Conservation (phyloP, 495 filamentous ascomycete genomes). For the Baudoinia panamericana region DNA sequence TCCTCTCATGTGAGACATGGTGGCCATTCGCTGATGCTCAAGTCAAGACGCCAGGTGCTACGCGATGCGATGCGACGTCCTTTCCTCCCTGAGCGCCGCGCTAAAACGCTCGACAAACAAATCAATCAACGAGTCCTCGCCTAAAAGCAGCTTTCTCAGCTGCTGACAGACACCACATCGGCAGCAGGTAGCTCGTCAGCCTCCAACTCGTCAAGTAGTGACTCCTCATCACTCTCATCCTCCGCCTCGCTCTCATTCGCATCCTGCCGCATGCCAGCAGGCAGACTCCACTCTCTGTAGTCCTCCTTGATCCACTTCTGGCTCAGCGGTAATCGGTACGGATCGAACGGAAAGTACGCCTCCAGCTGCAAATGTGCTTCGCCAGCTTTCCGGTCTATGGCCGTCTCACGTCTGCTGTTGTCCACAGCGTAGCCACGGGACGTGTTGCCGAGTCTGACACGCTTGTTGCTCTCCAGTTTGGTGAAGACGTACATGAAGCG, state of each 20-base stretch:
- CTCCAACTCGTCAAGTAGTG: slow-evolving; percentile 36
- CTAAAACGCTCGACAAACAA: neutral
- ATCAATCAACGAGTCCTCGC: neutral
- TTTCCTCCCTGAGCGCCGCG: slow-evolving; percentile 10
- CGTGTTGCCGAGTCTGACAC: slow-evolving; percentile 50
- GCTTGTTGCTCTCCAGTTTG: slow-evolving; percentile 84
- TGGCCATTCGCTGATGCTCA: too few species aligned
- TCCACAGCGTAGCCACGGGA: slow-evolving; percentile 26
- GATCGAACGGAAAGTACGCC: slow-evolving; percentile 94
- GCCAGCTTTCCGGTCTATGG: slow-evolving; percentile 40
- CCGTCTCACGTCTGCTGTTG: slow-evolving; percentile 50
- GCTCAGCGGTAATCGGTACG: slow-evolving; percentile 74
- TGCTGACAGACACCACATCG: slow-evolving; percentile 10
- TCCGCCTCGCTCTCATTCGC: slow-evolving; percentile 40
- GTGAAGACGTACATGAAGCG: slow-evolving; percentile 77
- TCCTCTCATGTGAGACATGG: neutral
- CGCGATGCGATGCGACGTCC: neutral
- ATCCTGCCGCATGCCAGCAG: slow-evolving; percentile 52
- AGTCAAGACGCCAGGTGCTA: neutral
- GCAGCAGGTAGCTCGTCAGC: slow-evolving; percentile 7
- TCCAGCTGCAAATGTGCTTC: slow-evolving; percentile 69
- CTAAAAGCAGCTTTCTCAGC: slow-evolving; percentile 3
- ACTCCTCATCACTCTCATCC: slow-evolving; percentile 37
- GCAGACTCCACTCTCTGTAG: slow-evolving; percentile 71
- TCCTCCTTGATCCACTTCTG: slow-evolving; percentile 73